Percentiles rank a stretch among this genome's conserved stretches.
Conservation (phyloP, 2,329 filamentous ascomycete genomes). For the Ceratocystis colombiana region DNA sequence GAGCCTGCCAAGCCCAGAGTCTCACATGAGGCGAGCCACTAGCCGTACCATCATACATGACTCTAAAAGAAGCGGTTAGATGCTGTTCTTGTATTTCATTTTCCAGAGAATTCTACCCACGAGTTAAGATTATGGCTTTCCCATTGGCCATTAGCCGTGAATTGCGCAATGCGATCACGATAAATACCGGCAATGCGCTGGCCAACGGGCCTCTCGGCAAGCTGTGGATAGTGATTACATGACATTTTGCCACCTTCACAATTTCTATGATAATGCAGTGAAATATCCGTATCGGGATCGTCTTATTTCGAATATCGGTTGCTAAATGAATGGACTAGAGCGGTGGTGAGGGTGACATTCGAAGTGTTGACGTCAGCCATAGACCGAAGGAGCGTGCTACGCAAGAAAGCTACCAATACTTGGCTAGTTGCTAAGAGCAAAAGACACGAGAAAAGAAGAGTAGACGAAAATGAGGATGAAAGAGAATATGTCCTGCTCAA, state of each 20-base stretch:
- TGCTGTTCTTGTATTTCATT: neutral
- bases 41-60: conserved; percentile 57
- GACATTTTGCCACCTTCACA: conserved; percentile 1
- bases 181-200: conserved; percentile 81
- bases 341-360: neutral
- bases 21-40: conserved; percentile 68
- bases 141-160: conserved; percentile 72
- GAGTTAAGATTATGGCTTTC: conserved; percentile 61
- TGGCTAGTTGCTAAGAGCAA: too few species aligned
- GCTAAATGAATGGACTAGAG: neutral
- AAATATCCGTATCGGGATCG: neutral
- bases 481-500: too few species aligned
- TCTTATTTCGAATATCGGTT: neutral
- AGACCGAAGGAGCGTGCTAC: neutral
- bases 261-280: neutral
- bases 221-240: conserved; percentile 39
- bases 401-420: too few species aligned
- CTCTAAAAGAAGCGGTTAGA: conserved; percentile 37
- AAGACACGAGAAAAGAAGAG: too few species aligned
- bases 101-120: conserved; percentile 36
- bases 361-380: neutral
- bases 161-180: conserved; percentile 69
- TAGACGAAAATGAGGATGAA: neutral
- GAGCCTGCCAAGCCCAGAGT: conserved; percentile 77
- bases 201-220: conserved; percentile 49